Evolutionary conservation across 805 yeast species (phyloP).

Genomic region (Kodamaea sagamina): DNA sequence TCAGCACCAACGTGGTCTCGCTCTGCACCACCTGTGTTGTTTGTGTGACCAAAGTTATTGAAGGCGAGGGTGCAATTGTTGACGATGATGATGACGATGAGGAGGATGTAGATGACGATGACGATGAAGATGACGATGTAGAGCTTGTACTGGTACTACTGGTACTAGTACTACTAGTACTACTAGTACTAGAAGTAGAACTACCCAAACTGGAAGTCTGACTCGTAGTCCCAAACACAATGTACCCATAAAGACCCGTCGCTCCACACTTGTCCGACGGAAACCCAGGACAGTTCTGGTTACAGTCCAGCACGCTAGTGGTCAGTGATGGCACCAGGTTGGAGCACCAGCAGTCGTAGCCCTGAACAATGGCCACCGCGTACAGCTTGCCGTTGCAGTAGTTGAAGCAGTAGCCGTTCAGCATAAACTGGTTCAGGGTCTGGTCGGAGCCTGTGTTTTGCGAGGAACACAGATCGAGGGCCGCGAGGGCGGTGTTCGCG

Average conservation of each 20-base stretch:
- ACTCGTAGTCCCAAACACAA: conserved; percentile 32
- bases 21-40: conserved; percentile 19
- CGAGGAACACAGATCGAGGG: conserved; percentile 25
- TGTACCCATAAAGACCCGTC: conserved; percentile 55
- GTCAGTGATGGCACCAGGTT: conserved; percentile 49
- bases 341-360: conserved; percentile 63
- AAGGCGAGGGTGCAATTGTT: conserved; percentile 1
- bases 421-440: conserved; percentile 29
- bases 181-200: conserved; percentile 11
- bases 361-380: conserved; percentile 55
- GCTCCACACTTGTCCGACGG: conserved; percentile 45
- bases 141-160: conserved; percentile 3
- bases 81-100: conserved; percentile 7
- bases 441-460: conserved; percentile 23
- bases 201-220: conserved; percentile 14
- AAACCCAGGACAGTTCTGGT: conserved; percentile 47
- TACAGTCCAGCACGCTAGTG: conserved; percentile 36
- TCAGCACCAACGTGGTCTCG: conserved; percentile 10
- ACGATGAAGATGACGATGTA: no score
- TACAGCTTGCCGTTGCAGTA: conserved; percentile 45
- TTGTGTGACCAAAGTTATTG: conserved; percentile 13
- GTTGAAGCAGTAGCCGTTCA: conserved; percentile 54
- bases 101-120: conserved; percentile 2
- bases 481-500: conserved; percentile 6
- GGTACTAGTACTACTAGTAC: conserved; percentile 7